Conservation (phyloP, 2,329 filamentous ascomycete genomes). For the Aureobasidium sp. region DNA sequence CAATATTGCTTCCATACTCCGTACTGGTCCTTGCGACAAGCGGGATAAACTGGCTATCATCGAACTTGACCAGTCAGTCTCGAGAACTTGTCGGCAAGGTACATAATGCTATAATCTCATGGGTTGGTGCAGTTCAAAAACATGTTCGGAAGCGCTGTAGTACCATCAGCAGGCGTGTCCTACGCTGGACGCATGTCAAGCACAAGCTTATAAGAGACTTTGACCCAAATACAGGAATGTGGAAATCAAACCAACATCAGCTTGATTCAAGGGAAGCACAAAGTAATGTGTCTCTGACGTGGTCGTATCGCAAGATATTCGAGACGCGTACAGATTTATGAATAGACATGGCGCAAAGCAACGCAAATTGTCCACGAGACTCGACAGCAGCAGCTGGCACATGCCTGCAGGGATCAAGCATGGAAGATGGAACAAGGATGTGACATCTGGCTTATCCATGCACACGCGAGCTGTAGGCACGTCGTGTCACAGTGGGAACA, state of each 20-base stretch:
- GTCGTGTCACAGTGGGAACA: conserved; percentile 1
- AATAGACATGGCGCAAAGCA: not conserved
- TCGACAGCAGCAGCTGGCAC: not conserved
- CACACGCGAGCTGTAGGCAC: conserved; percentile 6
- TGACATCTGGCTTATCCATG: not conserved
- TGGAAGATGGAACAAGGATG: not conserved
- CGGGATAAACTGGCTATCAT: too few species aligned
- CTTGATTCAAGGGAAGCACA: not conserved
- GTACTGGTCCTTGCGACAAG: too few species aligned
- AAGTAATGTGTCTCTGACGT: conserved; percentile 1
- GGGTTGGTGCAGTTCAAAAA: not conserved
- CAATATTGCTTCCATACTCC: not conserved
- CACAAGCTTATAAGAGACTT: not conserved
- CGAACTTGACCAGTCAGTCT: too few species aligned
- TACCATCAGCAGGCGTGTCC: not conserved
- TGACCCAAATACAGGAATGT: not conserved
- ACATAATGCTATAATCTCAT: not conserved
- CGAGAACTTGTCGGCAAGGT: too few species aligned
- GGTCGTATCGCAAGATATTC: not conserved
- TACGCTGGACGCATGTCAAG: not conserved
- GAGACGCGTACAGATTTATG: not conserved
- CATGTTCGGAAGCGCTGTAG: not conserved
- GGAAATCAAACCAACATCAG: not conserved
- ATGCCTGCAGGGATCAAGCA: not conserved
- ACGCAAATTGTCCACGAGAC: too few species aligned